Percentiles rank a stretch among this genome's conserved stretches.
Conservation (phyloP, 371 early-diverging fungal species). For the Rhizomucor pusillus region DNA sequence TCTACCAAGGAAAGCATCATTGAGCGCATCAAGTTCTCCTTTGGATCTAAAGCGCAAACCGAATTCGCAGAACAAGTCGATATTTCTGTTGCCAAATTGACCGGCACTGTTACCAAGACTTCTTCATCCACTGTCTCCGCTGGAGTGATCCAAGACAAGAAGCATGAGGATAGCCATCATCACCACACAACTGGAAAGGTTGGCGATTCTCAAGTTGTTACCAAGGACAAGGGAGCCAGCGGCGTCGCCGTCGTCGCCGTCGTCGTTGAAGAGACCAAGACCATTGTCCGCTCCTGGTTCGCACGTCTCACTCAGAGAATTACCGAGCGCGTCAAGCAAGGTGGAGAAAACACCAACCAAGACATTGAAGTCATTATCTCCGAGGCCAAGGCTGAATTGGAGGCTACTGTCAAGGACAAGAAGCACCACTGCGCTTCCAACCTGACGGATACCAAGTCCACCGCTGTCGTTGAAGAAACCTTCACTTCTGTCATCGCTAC, state of each 20-base stretch:
- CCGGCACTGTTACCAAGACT: neutral
- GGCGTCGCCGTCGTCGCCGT: neutral
- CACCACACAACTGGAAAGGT: neutral
- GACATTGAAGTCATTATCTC: slow-evolving; percentile 29
- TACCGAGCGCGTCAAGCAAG: slow-evolving; percentile 26
- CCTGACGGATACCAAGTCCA: slow-evolving; percentile 12
- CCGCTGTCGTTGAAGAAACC: slow-evolving; percentile 21
- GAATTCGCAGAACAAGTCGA: slow-evolving; percentile 16
- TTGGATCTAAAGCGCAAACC: slow-evolving; percentile 16
- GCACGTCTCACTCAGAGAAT: slow-evolving; percentile 14
- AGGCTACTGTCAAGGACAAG: slow-evolving; percentile 14
- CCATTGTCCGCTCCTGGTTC: slow-evolving; percentile 8
- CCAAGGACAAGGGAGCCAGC: neutral
- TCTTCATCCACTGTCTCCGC: no score
- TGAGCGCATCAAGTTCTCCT: slow-evolving; percentile 13
- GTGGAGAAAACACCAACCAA: slow-evolving; percentile 22
- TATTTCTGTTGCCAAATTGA: neutral
- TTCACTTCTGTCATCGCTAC: slow-evolving; percentile 10
- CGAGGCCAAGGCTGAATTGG: slow-evolving; percentile 6
- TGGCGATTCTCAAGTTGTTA: no score
- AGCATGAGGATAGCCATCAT: neutral
- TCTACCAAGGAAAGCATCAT: slow-evolving; percentile 9
- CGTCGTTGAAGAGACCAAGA: slow-evolving; percentile 11
- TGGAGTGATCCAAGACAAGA: no score
- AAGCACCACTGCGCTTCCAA: slow-evolving; percentile 12